A percentile compares a stretch with the other conserved stretches of the same genome.
Conservation (phyloP, 208 protist species). For the Acanthamoeba castellanii region DNA sequence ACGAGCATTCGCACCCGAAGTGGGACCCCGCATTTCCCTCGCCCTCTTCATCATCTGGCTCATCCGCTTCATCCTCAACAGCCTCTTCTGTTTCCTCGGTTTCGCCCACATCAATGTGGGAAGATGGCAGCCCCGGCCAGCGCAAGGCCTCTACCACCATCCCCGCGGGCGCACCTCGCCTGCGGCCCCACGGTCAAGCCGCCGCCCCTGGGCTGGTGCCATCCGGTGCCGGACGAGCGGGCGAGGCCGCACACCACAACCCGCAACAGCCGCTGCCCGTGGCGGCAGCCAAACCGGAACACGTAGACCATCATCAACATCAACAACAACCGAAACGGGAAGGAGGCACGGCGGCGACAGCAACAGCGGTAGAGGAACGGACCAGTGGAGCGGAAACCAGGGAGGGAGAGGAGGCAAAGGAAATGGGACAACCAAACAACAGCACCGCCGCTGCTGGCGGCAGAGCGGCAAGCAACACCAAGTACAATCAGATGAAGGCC, state of each 20-base stretch:
- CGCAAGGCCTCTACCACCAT: neutral
- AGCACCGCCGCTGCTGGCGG: neutral
- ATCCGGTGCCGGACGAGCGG: neutral
- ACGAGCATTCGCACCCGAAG: neutral
- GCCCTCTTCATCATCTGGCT: neutral
- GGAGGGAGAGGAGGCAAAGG: neutral
- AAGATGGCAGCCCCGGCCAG: neutral
- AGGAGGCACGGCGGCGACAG: neutral
- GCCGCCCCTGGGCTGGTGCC: too few relatives aligned
- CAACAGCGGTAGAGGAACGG: neutral
- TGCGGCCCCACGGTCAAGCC: neutral
- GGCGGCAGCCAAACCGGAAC: neutral
- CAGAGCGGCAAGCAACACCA: neutral
- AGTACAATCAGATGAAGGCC: constrained; percentile 45
- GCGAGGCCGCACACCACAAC: neutral
- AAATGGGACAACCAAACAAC: neutral
- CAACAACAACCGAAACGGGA: neutral
- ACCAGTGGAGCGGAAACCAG: neutral
- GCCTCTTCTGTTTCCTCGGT: neutral
- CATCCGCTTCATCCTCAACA: neutral
- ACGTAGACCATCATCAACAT: neutral
- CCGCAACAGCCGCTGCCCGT: neutral
- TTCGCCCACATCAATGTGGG: constrained; percentile 9
- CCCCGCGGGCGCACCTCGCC: neutral
- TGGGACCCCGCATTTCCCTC: neutral